Conservation (phyloP, 352 stramenopile species). For the Phytophthora melonis region DNA sequence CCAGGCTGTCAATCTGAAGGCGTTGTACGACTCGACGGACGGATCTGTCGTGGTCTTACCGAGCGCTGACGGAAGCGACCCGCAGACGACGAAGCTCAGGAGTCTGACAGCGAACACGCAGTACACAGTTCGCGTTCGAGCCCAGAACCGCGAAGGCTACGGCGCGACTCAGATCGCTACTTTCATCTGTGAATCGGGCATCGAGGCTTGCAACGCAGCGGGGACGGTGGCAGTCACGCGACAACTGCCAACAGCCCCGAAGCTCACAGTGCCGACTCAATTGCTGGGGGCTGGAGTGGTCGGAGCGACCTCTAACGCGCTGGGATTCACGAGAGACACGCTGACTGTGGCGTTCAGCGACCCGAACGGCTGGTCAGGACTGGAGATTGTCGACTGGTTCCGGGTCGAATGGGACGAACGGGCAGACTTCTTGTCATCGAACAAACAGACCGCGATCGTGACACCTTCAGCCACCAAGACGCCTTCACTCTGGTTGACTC, state of each 20-base stretch:
- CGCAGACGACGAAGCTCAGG: conserved; percentile 31
- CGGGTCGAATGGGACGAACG: conserved; percentile 92
- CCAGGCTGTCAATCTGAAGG: conserved; percentile 46
- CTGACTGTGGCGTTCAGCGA: conserved; percentile 72
- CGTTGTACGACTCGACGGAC: conserved; percentile 56
- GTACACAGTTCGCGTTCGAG: conserved; percentile 88
- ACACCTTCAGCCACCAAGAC: conserved; percentile 24
- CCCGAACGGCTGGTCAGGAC: conserved; percentile 74
- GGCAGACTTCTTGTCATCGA: conserved; percentile 63
- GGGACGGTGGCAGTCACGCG: conserved; percentile 51
- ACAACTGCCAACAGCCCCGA: conserved; percentile 64
- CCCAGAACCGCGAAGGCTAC: conserved; percentile 88
- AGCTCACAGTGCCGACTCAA: conserved; percentile 59
- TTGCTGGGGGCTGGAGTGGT: conserved; percentile 39
- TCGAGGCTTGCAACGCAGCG: conserved; percentile 75
- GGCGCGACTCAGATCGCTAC: conserved; percentile 65
- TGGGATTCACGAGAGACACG: conserved; percentile 72
- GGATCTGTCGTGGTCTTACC: conserved; percentile 50
- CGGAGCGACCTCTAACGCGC: conserved; percentile 49
- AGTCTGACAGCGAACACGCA: conserved; percentile 52
- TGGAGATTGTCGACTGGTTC: conserved; percentile 88
- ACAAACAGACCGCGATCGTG: conserved; percentile 51
- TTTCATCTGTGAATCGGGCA: conserved; percentile 88
- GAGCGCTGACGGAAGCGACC: background rate
- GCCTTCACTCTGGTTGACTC: conserved; percentile 52